Percentiles rank a stretch among this genome's conserved stretches.
phyloP scores from a whole-genome alignment of 2,329 filamentous ascomycete species.

The Purpureocillium lavendulum region DNA sequence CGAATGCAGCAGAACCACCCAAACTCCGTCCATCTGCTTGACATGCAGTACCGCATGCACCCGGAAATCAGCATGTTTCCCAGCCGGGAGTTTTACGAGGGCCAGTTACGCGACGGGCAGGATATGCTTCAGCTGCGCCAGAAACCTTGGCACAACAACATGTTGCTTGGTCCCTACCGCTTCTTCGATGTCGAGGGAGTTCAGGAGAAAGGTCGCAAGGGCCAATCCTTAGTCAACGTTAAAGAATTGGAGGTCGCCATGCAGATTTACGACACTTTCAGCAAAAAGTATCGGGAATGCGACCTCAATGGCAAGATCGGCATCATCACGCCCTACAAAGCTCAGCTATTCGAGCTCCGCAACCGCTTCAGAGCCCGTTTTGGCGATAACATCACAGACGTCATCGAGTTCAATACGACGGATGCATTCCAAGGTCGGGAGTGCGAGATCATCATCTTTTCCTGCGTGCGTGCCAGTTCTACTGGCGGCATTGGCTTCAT shows the following conservation, averaged over 20 bases:
- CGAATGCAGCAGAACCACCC: slow-evolving; percentile 94
- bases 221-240: slow-evolving; percentile 83
- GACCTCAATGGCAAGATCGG: slow-evolving; percentile 80
- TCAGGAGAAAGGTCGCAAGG: slow-evolving; percentile 70
- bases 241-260: slow-evolving; percentile 83
- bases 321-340: slow-evolving; percentile 97
- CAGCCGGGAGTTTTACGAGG: slow-evolving; percentile 86
- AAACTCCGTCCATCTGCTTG: slow-evolving; percentile 83
- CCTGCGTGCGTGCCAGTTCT: slow-evolving; percentile 88
- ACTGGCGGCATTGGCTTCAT: slow-evolving; percentile 97
- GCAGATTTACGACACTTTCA: slow-evolving; percentile 73
- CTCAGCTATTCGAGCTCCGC: slow-evolving; percentile 75
- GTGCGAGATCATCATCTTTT: slow-evolving; percentile 98
- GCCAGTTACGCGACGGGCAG: slow-evolving; percentile 73
- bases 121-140: slow-evolving; percentile 70
- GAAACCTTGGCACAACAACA: slow-evolving; percentile 78
- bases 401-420: slow-evolving; percentile 96
- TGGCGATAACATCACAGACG: slow-evolving; percentile 65
- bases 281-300: slow-evolving; percentile 58
- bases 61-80: slow-evolving; percentile 91
- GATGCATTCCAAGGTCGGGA: slow-evolving; percentile 97
- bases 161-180: slow-evolving; percentile 80
- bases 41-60: slow-evolving; percentile 98
- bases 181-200: slow-evolving; percentile 95
- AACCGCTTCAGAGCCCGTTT: slow-evolving; percentile 64